phyloP scores from a whole-genome alignment of 139 green algal genomes.

The Desmodesmus armatus region DNA sequence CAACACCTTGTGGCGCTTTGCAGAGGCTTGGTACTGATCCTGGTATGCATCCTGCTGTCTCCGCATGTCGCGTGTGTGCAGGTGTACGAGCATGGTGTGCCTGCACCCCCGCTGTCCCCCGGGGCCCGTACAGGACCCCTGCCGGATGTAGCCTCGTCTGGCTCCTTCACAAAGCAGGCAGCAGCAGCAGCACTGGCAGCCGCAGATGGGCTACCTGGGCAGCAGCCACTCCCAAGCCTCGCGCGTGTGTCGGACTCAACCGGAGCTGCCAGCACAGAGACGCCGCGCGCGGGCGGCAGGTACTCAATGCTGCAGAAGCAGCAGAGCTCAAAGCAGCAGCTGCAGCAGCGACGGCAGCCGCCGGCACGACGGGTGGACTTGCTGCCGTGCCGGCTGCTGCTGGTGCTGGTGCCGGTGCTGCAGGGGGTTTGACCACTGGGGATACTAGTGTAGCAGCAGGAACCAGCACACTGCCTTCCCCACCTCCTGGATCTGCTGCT shows the following conservation, averaged over 20 bases:
- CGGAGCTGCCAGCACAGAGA: no score
- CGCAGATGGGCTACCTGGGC: no score
- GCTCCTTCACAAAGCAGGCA: slow-evolving; percentile 17
- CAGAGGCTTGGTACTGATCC: no score
- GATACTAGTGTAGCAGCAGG: neutral
- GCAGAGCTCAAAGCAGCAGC: neutral
- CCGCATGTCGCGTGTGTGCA: no score
- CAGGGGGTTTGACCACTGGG: neutral
- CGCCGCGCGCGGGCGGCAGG: neutral
- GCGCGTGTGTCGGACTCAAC: neutral
- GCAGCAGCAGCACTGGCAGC: no score
- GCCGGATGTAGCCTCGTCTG: neutral
- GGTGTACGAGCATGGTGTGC: slow-evolving; percentile 68
- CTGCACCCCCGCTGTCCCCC: slow-evolving; percentile 52
- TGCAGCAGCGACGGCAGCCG: slow-evolving; percentile 13
- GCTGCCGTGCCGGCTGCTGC: neutral
- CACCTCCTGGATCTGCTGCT: neutral
- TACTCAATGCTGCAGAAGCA: slow-evolving; percentile 24
- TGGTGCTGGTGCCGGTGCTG: neutral
- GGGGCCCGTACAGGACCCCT: slow-evolving; percentile 11
- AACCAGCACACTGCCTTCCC: neutral
- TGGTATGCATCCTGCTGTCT: no score
- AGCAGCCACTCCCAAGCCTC: neutral
- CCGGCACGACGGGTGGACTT: neutral
- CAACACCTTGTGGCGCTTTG: no score